Evolutionary conservation across 768 basidiomycete genomes (phyloP).

Genomic region (Pleurotus pulmonarius): DNA sequence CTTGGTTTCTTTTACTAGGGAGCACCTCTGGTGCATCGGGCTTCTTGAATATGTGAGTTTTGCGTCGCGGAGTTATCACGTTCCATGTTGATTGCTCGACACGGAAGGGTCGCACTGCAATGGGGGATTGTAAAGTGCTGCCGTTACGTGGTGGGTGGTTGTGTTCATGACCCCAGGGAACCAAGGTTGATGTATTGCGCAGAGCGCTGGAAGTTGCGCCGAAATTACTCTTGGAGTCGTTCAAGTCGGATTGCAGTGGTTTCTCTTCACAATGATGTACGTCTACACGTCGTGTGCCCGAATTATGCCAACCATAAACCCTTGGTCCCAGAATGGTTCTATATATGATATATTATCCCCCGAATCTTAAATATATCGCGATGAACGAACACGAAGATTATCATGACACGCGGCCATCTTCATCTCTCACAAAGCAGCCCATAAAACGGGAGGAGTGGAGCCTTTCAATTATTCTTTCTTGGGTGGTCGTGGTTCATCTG

Average conservation of each 20-base stretch:
- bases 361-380: constrained; percentile 68
- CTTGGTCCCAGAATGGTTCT: constrained; percentile 70
- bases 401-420: constrained; percentile 34
- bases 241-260: constrained; percentile 83
- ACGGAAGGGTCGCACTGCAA: constrained; percentile 72
- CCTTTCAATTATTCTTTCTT: constrained; percentile 70
- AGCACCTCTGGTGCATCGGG: constrained; percentile 79
- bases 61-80: not conserved
- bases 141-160: constrained; percentile 56
- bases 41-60: constrained; percentile 75
- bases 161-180: too few relatives aligned
- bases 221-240: constrained; percentile 79
- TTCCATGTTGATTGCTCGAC: too few relatives aligned
- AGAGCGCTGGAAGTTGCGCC: constrained; percentile 71
- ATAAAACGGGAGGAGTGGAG: constrained; percentile 69
- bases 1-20: constrained; percentile 88
- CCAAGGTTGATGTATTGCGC: not conserved
- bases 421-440: constrained; percentile 32
- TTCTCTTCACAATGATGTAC: constrained; percentile 79
- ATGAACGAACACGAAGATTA: constrained; percentile 25
- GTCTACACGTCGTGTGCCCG: constrained; percentile 23
- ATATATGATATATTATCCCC: constrained; percentile 90
- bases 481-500: constrained; percentile 73
- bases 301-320: not conserved
- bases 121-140: constrained; percentile 85